Evolutionary conservation across 2,329 filamentous ascomycete genomes (phyloP).

Genomic region (Fonsecaea pedrosoi): DNA sequence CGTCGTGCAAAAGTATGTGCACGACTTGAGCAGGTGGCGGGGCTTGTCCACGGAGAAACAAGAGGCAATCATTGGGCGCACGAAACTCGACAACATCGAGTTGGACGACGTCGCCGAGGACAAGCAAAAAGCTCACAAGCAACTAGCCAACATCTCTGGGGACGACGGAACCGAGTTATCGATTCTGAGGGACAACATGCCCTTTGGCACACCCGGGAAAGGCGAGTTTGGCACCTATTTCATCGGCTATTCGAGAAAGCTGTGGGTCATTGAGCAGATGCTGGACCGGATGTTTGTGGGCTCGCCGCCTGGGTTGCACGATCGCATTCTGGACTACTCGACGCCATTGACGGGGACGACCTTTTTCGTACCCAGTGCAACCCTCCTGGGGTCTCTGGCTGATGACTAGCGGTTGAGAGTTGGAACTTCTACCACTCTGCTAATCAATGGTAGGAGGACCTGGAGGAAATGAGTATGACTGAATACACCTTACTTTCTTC

Average conservation of each 20-base stretch:
- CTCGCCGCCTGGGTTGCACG: conserved; percentile 60
- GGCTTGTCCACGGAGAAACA: conserved; percentile 58
- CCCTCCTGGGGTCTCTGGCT: conserved; percentile 44
- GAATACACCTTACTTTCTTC: neutral
- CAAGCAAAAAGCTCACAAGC: conserved; percentile 61
- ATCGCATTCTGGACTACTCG: conserved; percentile 63
- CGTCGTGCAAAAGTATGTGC: conserved; percentile 66
- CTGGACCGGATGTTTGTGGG: conserved; percentile 65
- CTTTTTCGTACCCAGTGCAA: conserved; percentile 61
- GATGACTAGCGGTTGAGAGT: conserved; percentile 3
- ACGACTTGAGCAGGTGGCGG: conserved; percentile 59
- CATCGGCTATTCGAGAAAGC: conserved; percentile 59
- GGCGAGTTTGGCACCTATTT: conserved; percentile 66
- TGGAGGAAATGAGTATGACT: neutral
- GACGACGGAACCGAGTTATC: conserved; percentile 59
- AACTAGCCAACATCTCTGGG: conserved; percentile 61
- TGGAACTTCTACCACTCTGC: neutral
- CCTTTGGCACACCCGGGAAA: conserved; percentile 61
- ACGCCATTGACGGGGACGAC: conserved; percentile 59
- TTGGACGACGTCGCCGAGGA: conserved; percentile 58
- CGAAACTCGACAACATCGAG: conserved; percentile 65
- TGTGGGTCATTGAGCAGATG: conserved; percentile 67
- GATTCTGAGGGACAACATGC: conserved; percentile 67
- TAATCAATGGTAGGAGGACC: neutral
- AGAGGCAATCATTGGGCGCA: conserved; percentile 64